Conservation (phyloP, 2,329 filamentous ascomycete species). For the Beauveria australis region DNA sequence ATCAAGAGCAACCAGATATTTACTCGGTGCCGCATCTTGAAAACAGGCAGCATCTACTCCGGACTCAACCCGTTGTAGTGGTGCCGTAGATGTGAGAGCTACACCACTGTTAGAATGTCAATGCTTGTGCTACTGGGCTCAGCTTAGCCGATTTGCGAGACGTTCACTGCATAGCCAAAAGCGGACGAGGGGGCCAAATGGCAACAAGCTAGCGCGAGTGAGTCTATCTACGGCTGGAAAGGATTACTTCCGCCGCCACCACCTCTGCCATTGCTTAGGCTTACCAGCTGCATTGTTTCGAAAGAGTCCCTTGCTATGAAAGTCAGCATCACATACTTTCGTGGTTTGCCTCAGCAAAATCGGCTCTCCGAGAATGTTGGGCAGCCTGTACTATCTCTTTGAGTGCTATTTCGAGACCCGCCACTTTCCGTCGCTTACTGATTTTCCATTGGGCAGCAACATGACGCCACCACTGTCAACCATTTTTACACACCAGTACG, state of each 20-base stretch:
- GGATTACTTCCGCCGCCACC: neutral
- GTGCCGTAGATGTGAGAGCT: neutral
- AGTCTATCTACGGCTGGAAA: neutral
- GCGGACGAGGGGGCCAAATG: neutral
- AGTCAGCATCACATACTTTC: neutral
- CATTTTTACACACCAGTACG: neutral
- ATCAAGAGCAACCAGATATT: conserved; percentile 1
- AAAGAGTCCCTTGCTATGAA: neutral
- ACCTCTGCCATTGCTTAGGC: neutral
- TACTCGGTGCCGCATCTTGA: neutral
- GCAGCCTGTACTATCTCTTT: neutral
- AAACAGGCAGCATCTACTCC: neutral
- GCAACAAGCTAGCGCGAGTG: neutral
- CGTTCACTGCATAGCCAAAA: neutral
- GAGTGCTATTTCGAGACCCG: neutral
- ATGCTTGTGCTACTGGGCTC: neutral
- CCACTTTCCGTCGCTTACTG: conserved; percentile 4
- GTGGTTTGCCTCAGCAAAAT: neutral
- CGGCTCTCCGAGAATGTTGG: neutral
- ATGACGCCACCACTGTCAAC: neutral
- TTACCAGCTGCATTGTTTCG: neutral
- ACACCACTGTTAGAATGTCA: neutral
- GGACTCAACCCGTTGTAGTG: neutral
- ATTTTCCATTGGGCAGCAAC: conserved; percentile 7
- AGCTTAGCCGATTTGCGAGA: neutral